These are phyloP conservation scores for Rickenella mellea DNA, from an alignment of 768 basidiomycete species.

Conservation along the genomic window DNA sequence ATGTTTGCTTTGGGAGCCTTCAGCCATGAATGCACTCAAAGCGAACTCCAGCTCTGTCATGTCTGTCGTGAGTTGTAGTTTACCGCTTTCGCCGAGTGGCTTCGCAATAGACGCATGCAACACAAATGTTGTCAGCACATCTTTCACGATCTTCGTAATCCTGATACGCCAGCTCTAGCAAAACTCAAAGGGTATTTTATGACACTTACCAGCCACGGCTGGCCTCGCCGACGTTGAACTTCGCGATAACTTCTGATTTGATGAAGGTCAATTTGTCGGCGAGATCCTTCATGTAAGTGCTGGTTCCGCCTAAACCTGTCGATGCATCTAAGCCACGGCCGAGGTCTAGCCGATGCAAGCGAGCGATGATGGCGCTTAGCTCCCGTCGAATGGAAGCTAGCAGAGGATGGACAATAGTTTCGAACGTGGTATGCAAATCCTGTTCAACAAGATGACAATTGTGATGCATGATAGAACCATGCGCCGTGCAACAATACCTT, in stretches of 20 bases:
- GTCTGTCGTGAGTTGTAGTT: slow-evolving; percentile 89
- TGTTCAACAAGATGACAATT: slow-evolving; percentile 15
- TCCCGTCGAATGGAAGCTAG: slow-evolving; percentile 70
- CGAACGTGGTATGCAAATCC: slow-evolving; percentile 44
- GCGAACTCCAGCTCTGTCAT: slow-evolving; percentile 97
- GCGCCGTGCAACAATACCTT: slow-evolving; percentile 38
- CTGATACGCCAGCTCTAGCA: slow-evolving; percentile 23
- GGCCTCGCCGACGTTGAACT: slow-evolving; percentile 64
- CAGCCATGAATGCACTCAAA: slow-evolving; percentile 66
- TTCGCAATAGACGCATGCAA: slow-evolving; percentile 89
- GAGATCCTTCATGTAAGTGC: slow-evolving; percentile 87
- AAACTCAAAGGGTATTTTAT: not conserved
- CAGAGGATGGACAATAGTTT: slow-evolving; percentile 52
- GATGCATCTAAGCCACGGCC: slow-evolving; percentile 60
- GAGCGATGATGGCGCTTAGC: slow-evolving; percentile 64
- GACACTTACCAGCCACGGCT: slow-evolving; percentile 64
- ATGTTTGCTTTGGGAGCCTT: slow-evolving; percentile 46
- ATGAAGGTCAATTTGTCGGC: slow-evolving; percentile 80
- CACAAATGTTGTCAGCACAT: slow-evolving; percentile 79
- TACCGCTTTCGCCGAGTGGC: slow-evolving; percentile 87
- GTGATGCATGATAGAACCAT: not conserved
- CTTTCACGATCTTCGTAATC: slow-evolving; percentile 59
- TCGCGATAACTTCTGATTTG: slow-evolving; percentile 64
- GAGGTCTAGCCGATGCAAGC: slow-evolving; percentile 81
- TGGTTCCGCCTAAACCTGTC: slow-evolving; percentile 52